Base-by-base conservation (phyloP, 2,329 filamentous ascomycete species). In the Fusarium xylarioides region DNA sequence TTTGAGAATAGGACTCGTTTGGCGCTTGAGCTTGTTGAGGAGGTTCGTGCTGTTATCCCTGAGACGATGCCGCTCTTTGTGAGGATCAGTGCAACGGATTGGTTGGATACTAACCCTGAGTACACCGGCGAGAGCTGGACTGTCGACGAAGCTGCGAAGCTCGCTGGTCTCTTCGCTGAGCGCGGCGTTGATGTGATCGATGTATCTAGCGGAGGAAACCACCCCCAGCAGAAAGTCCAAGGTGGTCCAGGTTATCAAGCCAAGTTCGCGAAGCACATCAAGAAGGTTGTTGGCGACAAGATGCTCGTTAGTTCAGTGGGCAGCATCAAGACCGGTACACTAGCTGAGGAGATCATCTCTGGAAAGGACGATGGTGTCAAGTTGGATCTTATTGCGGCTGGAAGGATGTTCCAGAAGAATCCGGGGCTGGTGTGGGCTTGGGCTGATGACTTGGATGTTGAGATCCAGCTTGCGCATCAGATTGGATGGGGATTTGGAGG, bases 161-260 rank as follows among this genome's bases (percentile, higher is more conserved):
- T 96, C 3, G 91, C 93, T 1, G 79, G 85, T 50, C 82, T 91
- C 0, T 83, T 96, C 0, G 91, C 90, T 0, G 87, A 89, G 4
- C 85, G 82, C 18, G 93, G 93, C 5, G 89, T 95, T 6, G 93
- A 96, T 79, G 83, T 96, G 4, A 83, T 96, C 2, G 94, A 96
- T 76, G 88, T 95, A 14, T 92, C 89, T 2, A 88, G 87, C 5
- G 93, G 90, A 2, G 93, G 92, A 7, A 88, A 88, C 53, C 89
- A 94, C 76, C 81, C 85, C 1, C 78, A 80, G 53, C 89, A 91
- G 74, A 88, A 90, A 63, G 86, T 92, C 59, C 83, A 86, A 30
- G 78, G 82, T 5, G 89, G 88, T 0, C 90, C 90, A 0, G 91
- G 86, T 0, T 95, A 94, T 82, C 93, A 95, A 81, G 91, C 88